Evolutionary conservation across 169 alveolate species (phyloP).

Genomic region (Babesia ovis): DNA sequence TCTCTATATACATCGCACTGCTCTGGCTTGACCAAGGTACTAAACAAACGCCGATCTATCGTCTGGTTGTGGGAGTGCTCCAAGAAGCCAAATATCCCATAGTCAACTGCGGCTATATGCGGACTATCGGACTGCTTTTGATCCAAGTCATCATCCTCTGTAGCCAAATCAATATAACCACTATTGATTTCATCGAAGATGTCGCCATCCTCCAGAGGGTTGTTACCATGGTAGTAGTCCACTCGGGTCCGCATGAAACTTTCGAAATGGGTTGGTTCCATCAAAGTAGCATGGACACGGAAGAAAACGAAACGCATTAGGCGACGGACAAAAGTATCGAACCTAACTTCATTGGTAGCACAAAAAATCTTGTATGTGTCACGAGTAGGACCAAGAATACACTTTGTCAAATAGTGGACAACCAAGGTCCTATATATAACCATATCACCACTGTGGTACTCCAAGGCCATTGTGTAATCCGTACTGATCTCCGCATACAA

Average conservation of each 20-base stretch:
- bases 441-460: conserved; percentile 22
- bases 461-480: conserved; percentile 37
- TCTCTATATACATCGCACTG: not conserved
- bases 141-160: not conserved
- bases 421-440: conserved; percentile 30
- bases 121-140: not conserved
- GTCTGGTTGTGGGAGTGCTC: conserved; percentile 19
- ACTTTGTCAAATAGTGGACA: conserved; percentile 19
- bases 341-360: not conserved
- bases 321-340: conserved; percentile 10
- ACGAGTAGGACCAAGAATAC: conserved; percentile 10
- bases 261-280: conserved; percentile 38
- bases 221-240: not conserved
- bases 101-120: not conserved
- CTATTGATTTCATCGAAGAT: conserved; percentile 8
- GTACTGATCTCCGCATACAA: conserved; percentile 33
- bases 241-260: conserved; percentile 35
- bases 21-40: not conserved
- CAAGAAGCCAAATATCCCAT: conserved; percentile 48
- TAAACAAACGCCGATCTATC: not conserved
- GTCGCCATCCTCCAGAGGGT: conserved; percentile 4
- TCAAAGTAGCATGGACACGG: conserved; percentile 22
- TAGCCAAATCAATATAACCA: conserved; percentile 18
- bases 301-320: conserved; percentile 36
- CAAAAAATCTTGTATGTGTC: not conserved